Percentiles rank a stretch among this genome's conserved stretches.
Conservation (phyloP, 2,329 filamentous ascomycete genomes). For the Neofusicoccum cordaticola region DNA sequence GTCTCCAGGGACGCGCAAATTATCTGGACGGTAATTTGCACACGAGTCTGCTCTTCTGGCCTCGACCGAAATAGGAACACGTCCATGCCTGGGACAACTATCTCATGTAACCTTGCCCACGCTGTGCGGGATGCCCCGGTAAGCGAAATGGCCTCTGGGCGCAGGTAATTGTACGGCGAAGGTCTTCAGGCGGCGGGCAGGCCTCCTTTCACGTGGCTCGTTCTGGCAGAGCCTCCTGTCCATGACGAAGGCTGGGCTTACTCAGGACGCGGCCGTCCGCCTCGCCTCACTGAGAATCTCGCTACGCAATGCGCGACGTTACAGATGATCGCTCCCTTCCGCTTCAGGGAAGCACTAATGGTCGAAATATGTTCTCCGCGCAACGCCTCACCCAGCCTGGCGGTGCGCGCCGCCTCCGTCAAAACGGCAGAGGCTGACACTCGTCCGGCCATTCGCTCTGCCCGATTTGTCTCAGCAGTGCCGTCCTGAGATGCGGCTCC, state of each 20-base stretch:
- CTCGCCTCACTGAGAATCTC: slow-evolving; percentile 14
- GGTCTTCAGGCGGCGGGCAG: not conserved
- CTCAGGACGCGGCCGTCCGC: not conserved
- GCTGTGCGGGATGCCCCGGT: slow-evolving; percentile 6
- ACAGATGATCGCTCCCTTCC: slow-evolving; percentile 12
- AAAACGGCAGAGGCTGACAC: not conserved
- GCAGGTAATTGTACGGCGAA: slow-evolving; percentile 8
- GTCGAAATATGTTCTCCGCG: not conserved
- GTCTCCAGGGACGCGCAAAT: slow-evolving; percentile 3
- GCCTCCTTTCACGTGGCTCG: slow-evolving; percentile 13
- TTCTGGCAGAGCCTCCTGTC: slow-evolving; percentile 5
- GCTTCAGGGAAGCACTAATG: not conserved
- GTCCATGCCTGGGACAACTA: not conserved
- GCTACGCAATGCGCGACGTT: slow-evolving; percentile 11
- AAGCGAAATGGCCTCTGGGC: slow-evolving; percentile 8
- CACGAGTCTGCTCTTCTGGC: slow-evolving; percentile 5
- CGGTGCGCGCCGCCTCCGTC: not conserved
- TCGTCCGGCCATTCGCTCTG: not conserved
- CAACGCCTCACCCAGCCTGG: not conserved
- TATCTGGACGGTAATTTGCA: slow-evolving; percentile 7
- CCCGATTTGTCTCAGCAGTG: slow-evolving; percentile 1
- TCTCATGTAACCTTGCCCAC: not conserved
- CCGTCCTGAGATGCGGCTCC: slow-evolving; percentile 9
- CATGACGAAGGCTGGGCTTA: slow-evolving; percentile 3
- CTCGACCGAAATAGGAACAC: not conserved